Evolutionary conservation across 2,329 filamentous ascomycete genomes (phyloP).

Genomic region (Pyrenochaeta sp.): DNA sequence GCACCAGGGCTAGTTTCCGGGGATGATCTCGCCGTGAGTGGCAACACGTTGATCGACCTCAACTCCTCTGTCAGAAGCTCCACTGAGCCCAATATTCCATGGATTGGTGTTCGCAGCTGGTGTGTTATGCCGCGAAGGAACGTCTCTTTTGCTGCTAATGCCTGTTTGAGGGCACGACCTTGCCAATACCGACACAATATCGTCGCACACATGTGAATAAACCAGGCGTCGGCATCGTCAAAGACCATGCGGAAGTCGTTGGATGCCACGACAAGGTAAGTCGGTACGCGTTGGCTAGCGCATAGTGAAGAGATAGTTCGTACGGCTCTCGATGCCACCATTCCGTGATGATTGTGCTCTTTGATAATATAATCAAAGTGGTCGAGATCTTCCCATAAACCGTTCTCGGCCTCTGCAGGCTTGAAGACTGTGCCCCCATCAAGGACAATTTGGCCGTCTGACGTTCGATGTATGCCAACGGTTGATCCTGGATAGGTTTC

Average conservation of each 20-base stretch:
- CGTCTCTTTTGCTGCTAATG: conserved; percentile 53
- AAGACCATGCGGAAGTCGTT: conserved; percentile 54
- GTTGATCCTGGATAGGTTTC: conserved; percentile 45
- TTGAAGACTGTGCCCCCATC: conserved; percentile 35
- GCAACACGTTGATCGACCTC: conserved; percentile 26
- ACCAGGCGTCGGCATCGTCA: conserved; percentile 58
- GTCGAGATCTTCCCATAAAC: conserved; percentile 55
- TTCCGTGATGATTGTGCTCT: conserved; percentile 42
- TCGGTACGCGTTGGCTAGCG: conserved; percentile 39
- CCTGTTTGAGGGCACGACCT: conserved; percentile 49
- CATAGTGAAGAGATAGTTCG: conserved; percentile 50
- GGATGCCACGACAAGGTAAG: conserved; percentile 50
- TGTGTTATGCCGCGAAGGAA: conserved; percentile 58
- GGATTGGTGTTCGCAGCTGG: conserved; percentile 58
- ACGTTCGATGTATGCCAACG: conserved; percentile 35
- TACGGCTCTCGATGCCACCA: conserved; percentile 39
- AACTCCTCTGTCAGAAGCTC: conserved; percentile 55
- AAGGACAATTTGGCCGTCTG: conserved; percentile 31
- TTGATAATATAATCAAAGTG: conserved; percentile 51
- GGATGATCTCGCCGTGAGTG: conserved; percentile 11
- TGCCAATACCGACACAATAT: conserved; percentile 52
- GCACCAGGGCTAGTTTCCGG: conserved; percentile 17
- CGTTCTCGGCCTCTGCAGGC: conserved; percentile 43
- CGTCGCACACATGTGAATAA: conserved; percentile 51
- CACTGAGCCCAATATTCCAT: conserved; percentile 54